Conservation (phyloP, 495 filamentous ascomycete genomes). For the Talaromyces wortmannii region DNA sequence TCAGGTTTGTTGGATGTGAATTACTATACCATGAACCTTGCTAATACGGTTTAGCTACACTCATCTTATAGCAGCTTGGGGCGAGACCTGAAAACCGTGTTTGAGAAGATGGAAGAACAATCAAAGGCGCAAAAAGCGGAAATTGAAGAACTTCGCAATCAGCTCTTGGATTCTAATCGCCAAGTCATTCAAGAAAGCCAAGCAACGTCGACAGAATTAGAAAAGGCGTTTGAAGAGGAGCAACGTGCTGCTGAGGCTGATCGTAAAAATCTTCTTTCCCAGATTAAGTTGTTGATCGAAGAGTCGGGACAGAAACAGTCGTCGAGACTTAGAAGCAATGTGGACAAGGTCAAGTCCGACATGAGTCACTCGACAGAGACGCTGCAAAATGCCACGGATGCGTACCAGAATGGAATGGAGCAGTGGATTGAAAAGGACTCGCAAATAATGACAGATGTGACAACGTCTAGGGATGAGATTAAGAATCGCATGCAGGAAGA, state of each 20-base stretch:
- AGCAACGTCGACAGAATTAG: slow-evolving; percentile 57
- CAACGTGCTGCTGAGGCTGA: slow-evolving; percentile 65
- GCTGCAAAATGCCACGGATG: slow-evolving; percentile 55
- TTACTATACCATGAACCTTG: background rate
- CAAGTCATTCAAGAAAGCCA: slow-evolving; percentile 59
- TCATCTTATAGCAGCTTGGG: slow-evolving; percentile 80
- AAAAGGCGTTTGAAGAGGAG: slow-evolving; percentile 70
- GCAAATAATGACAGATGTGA: slow-evolving; percentile 61
- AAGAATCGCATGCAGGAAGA: slow-evolving; percentile 81
- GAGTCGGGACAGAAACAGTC: slow-evolving; percentile 67
- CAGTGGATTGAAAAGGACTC: slow-evolving; percentile 65
- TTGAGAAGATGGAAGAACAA: slow-evolving; percentile 69
- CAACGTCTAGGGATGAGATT: slow-evolving; percentile 64
- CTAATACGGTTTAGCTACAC: slow-evolving; percentile 51
- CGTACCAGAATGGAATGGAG: slow-evolving; percentile 67
- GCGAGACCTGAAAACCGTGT: slow-evolving; percentile 79
- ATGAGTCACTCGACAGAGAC: slow-evolving; percentile 52
- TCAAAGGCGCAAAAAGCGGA: slow-evolving; percentile 74
- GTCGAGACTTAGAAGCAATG: slow-evolving; percentile 55
- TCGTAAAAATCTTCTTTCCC: slow-evolving; percentile 61
- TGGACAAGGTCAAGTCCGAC: slow-evolving; percentile 53
- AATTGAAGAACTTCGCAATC: slow-evolving; percentile 59
- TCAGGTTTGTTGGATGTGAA: slow-evolving; percentile 39
- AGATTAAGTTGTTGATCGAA: slow-evolving; percentile 71
- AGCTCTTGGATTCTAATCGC: slow-evolving; percentile 61